A percentile compares a stretch with the other conserved stretches of the same genome.
Evolutionary conservation across 2,329 filamentous ascomycete species (phyloP).

Genomic region (Fusarium sterilihyphosum): DNA sequence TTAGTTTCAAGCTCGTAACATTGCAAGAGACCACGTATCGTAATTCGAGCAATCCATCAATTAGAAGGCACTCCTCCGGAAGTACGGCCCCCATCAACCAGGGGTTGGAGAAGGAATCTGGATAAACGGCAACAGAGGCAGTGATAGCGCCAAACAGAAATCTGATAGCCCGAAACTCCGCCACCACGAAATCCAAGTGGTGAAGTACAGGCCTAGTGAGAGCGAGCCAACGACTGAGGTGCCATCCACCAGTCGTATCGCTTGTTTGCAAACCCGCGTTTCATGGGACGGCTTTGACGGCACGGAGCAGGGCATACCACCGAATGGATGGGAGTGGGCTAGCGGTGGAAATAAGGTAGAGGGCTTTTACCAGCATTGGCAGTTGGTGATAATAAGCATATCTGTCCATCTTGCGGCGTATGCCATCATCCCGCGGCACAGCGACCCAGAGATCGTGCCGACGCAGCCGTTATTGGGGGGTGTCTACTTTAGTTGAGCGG

Average conservation of each 20-base stretch:
- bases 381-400: slow-evolving; percentile 42
- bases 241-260: slow-evolving; percentile 16
- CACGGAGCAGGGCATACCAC: slow-evolving; percentile 1
- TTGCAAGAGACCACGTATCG: not conserved
- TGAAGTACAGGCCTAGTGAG: not conserved
- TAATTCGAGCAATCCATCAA: not conserved
- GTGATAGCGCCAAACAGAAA: slow-evolving; percentile 34
- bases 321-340: not conserved
- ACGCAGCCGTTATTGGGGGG: slow-evolving; percentile 41
- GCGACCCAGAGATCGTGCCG: slow-evolving; percentile 42
- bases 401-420: slow-evolving; percentile 42
- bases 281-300: slow-evolving; percentile 32
- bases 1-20: not conserved
- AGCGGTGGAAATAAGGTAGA: slow-evolving; percentile 10
- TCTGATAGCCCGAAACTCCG: slow-evolving; percentile 31
- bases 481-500: slow-evolving; percentile 11
- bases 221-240: not conserved
- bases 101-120: slow-evolving; percentile 32
- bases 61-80: slow-evolving; percentile 4
- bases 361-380: slow-evolving; percentile 11
- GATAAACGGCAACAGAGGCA: slow-evolving; percentile 40
- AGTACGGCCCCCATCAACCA: slow-evolving; percentile 19
- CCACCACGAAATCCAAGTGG: slow-evolving; percentile 24
- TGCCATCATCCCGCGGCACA: slow-evolving; percentile 42
- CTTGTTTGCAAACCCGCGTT: slow-evolving; percentile 17